These are phyloP conservation scores for Aureococcus anophagefferens DNA, from an alignment of 108 stramenopile species.

Conservation along the genomic window DNA sequence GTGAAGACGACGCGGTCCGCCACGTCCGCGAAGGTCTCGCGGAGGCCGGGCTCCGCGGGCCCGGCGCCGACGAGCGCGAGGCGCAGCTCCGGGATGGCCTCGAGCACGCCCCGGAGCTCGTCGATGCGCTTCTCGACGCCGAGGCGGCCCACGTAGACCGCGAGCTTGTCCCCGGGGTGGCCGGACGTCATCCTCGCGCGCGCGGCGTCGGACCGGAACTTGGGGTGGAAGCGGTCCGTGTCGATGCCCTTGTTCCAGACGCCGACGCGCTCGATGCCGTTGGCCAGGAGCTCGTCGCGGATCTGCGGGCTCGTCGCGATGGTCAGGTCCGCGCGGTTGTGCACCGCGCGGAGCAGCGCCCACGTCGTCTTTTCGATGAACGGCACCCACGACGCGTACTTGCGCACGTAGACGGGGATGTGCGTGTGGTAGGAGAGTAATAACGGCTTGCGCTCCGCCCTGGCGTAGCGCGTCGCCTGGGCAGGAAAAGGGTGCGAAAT, in stretches of 20 bases:
- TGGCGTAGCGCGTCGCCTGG: too few species aligned
- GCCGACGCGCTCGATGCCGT: slow-evolving; percentile 80
- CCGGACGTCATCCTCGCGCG: slow-evolving; percentile 65
- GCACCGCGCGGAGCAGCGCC: slow-evolving; percentile 60
- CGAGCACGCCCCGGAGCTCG: slow-evolving; percentile 66
- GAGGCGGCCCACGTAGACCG: slow-evolving; percentile 81
- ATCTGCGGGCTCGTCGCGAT: slow-evolving; percentile 84
- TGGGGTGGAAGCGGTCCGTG: slow-evolving; percentile 80
- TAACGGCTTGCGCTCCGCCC: too few species aligned
- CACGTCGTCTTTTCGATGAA: slow-evolving; percentile 66
- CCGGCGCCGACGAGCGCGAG: slow-evolving; percentile 56
- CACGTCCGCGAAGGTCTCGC: slow-evolving; percentile 59
- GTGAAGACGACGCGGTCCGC: slow-evolving; percentile 62
- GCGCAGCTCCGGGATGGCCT: slow-evolving; percentile 54
- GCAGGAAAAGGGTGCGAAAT: too few species aligned
- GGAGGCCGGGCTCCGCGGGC: slow-evolving; percentile 48
- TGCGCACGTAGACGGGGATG: slow-evolving; percentile 70
- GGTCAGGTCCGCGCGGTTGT: slow-evolving; percentile 79
- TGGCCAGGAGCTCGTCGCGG: slow-evolving; percentile 56
- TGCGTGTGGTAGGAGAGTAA: slow-evolving; percentile 85
- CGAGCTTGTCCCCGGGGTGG: slow-evolving; percentile 67
- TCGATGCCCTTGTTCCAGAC: slow-evolving; percentile 90
- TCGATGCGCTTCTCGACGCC: slow-evolving; percentile 70
- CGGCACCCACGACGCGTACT: slow-evolving; percentile 72
- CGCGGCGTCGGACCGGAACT: slow-evolving; percentile 55